Percentiles rank a stretch among this genome's conserved stretches.
Evolutionary conservation across 2,329 filamentous ascomycete species (phyloP).

Genomic region (Metarhizium robertsii): DNA sequence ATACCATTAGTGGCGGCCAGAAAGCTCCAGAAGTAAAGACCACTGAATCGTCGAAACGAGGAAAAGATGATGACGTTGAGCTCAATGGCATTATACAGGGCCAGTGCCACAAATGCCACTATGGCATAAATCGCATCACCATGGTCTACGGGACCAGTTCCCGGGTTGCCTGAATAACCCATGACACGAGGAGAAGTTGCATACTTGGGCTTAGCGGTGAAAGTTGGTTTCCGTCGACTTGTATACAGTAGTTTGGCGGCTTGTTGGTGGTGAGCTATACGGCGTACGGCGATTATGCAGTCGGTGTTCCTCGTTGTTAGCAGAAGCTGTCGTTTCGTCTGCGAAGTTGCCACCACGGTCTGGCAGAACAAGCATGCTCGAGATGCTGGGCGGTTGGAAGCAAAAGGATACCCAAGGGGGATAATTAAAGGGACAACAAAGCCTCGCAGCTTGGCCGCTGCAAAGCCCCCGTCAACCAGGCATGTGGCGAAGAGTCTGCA

Average conservation of each 20-base stretch:
- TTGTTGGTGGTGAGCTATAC: not conserved
- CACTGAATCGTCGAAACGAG: constrained; percentile 19
- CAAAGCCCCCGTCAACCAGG: not conserved
- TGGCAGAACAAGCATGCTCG: not conserved
- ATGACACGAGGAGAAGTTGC: not conserved
- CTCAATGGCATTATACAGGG: constrained; percentile 22
- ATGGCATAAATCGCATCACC: not conserved
- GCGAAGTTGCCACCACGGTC: not conserved
- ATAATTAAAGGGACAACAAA: not conserved
- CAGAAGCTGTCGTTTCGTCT: not conserved
- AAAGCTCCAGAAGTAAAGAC: constrained; percentile 31
- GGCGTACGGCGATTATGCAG: not conserved
- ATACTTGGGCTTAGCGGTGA: not conserved
- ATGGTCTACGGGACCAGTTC: not conserved
- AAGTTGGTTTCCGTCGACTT: not conserved
- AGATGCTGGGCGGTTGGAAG: not conserved
- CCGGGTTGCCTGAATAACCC: constrained; percentile 6
- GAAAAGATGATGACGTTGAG: constrained; percentile 21
- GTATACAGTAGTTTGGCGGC: not conserved
- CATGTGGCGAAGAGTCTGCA: not conserved
- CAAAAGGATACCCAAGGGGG: not conserved
- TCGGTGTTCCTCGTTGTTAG: not conserved
- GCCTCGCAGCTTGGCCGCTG: constrained; percentile 1
- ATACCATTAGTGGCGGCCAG: constrained; percentile 22
- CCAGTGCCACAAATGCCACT: constrained; percentile 4